Evolutionary conservation across 169 alveolate genomes (phyloP), one percentile per base, ranked within the genome.

Genomic region (Babesia caballi): DNA sequence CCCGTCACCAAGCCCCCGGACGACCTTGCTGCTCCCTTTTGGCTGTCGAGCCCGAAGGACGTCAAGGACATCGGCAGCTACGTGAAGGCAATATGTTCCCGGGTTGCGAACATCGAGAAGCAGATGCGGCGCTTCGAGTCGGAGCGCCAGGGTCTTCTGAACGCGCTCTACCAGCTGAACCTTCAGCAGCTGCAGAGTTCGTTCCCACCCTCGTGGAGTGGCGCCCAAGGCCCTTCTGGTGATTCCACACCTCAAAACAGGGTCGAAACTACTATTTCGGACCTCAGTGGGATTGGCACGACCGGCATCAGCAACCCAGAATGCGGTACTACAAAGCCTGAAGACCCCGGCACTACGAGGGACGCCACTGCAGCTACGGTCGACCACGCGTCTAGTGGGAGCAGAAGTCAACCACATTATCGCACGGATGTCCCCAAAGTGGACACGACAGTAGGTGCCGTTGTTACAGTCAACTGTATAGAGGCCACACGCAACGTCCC

Each of bases 11-110:
- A 9, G 25, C 17, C 25, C 6, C 72, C 56, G 1, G 23, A 9
- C 19, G 46, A 49, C 35, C 61, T 6, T 19, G 28, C 63, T 4
- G 54, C 71, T 11, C 83, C 84, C 5, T 54, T 69, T 28, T 81
- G 88, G 88, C 36, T 81, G 8, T 27, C 66, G 19, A 35, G 70
- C 14, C 88, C 88, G 33, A 81, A 81, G 59, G 81, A 81, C 30
- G 81, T 70, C 28, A 81, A 66, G 58, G 88, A 71, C 30, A 70
- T 81, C 25, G 68, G 60, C 7, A 12, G 44, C 11, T 72, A 81
- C 51, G 47, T 71, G 41, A 69, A 81, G 58, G 27, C 53, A 27
- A 46, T 81, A 51, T 71, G 80, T 28, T 36, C 67, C 8, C 35
- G 88, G 4, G 35, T 81, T n/a, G 56, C 71, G 21, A 75, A 70